phyloP scores from a whole-genome alignment of 176 grass and related monocot genomes.

The Luzula sylvatica region DNA sequence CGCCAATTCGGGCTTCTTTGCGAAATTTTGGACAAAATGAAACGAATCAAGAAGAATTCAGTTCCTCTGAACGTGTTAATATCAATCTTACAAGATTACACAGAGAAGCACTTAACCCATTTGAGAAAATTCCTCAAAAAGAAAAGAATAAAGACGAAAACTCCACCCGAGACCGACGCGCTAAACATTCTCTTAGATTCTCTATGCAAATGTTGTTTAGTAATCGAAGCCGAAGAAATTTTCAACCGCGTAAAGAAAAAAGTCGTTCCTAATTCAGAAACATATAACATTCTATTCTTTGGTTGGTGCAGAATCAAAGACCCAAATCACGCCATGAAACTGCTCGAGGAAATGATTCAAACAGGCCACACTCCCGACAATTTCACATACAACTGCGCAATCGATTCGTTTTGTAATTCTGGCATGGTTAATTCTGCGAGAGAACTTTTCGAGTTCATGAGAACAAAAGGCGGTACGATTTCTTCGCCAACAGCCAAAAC shows the following conservation, averaged over 20 bases:
- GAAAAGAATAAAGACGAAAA: constrained; percentile 48
- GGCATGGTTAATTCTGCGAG: constrained; percentile 66
- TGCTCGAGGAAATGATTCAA: constrained; percentile 81
- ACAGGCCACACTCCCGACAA: constrained; percentile 57
- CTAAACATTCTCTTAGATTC: constrained; percentile 77
- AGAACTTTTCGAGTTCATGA: constrained; percentile 92
- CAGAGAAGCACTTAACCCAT: constrained; percentile 57
- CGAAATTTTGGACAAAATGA: constrained; percentile 80
- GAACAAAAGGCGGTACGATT: constrained; percentile 47
- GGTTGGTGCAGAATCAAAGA: constrained; percentile 74
- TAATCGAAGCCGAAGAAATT: constrained; percentile 54
- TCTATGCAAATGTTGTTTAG: constrained; percentile 77
- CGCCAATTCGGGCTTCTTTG: constrained; percentile 73
- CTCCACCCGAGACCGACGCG: constrained; percentile 50
- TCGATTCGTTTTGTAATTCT: constrained; percentile 67
- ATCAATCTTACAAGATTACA: constrained; percentile 46
- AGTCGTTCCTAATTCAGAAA: constrained; percentile 51
- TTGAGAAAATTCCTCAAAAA: constrained; percentile 75
- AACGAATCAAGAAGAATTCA: constrained; percentile 35
- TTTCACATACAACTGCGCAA: constrained; percentile 83
- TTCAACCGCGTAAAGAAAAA: constrained; percentile 54
- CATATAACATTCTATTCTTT: constrained; percentile 63
- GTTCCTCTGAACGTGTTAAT: constrained; percentile 50
- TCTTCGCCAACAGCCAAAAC: constrained; percentile 81
- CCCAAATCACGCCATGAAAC: constrained; percentile 71